Conservation (phyloP, 495 filamentous ascomycete species). For the Podospora anserina region DNA sequence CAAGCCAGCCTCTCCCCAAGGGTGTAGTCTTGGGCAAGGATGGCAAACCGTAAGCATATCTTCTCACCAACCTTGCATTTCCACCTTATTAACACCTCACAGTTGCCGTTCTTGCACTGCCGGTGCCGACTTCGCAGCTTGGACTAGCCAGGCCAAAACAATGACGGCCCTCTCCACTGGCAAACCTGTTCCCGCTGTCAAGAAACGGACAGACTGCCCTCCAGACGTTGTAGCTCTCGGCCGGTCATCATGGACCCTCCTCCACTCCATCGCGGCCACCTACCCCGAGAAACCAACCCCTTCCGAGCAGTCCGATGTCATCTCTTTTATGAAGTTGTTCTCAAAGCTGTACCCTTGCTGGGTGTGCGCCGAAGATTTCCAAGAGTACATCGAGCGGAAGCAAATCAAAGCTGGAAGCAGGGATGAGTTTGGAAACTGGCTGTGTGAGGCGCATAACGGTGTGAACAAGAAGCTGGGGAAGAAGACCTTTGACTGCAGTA, state of each 20-base stretch:
- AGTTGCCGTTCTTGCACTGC: conserved; percentile 91
- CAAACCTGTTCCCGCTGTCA: conserved; percentile 10
- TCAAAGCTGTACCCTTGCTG: conserved; percentile 88
- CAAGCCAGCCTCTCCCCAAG: conserved; percentile 53
- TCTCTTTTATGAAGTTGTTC: conserved; percentile 75
- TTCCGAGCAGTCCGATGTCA: conserved; percentile 68
- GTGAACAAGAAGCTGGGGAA: conserved; percentile 95
- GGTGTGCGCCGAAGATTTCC: conserved; percentile 92
- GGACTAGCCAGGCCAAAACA: conserved; percentile 60
- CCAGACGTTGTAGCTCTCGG: conserved; percentile 84
- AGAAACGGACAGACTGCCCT: conserved; percentile 53
- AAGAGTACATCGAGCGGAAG: conserved; percentile 71
- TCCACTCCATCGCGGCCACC: conserved; percentile 83
- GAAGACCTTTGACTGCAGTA: conserved; percentile 80
- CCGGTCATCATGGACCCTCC: conserved; percentile 83
- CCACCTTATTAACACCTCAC: conserved; percentile 17
- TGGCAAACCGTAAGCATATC: conserved; percentile 83
- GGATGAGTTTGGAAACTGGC: conserved; percentile 82
- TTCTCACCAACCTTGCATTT: background rate
- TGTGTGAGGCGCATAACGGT: conserved; percentile 97
- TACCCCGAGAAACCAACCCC: conserved; percentile 69
- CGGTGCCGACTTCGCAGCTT: conserved; percentile 60
- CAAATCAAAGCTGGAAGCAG: conserved; percentile 64
- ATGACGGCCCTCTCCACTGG: conserved; percentile 36
- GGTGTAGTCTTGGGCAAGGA: conserved; percentile 86